Percentiles rank a stretch among this genome's conserved stretches.
Conservation (phyloP, 257 asterid genomes). For the Nicotiana otophora region DNA sequence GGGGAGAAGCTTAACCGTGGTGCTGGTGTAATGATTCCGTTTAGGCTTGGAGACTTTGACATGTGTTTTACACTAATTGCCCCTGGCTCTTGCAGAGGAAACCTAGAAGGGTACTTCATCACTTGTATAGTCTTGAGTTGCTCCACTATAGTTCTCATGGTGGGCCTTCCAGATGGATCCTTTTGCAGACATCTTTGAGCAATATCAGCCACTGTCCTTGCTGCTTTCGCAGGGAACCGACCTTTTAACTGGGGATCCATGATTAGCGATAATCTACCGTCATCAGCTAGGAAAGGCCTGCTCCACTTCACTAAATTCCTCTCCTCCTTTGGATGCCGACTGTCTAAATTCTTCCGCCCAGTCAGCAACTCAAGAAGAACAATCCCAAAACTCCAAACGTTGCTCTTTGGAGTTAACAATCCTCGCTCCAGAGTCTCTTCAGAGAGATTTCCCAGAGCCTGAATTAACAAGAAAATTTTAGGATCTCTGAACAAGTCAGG, state of each 20-base stretch:
- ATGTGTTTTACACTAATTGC: constrained; percentile 55
- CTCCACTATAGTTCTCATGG: constrained; percentile 81
- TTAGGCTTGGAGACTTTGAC: constrained; percentile 79
- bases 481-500: not conserved
- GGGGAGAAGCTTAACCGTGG: constrained; percentile 47
- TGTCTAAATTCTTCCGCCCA: constrained; percentile 71
- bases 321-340: constrained; percentile 76
- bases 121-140: constrained; percentile 73
- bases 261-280: constrained; percentile 67
- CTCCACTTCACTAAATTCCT: constrained; percentile 84
- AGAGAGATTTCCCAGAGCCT: constrained; percentile 80
- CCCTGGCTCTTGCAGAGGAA: constrained; percentile 86
- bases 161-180: constrained; percentile 87
- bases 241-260: constrained; percentile 92
- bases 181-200: constrained; percentile 81
- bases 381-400: constrained; percentile 91
- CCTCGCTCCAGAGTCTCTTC: constrained; percentile 84
- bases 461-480: constrained; percentile 8
- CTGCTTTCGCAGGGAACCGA: constrained; percentile 80
- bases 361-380: constrained; percentile 89
- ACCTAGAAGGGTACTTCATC: constrained; percentile 68
- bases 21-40: constrained; percentile 52
- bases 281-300: constrained; percentile 77
- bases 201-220: constrained; percentile 72
- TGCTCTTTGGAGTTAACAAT: constrained; percentile 81